Percentiles rank a stretch among this genome's conserved stretches.
phyloP scores from a whole-genome alignment of 2,329 filamentous ascomycete genomes.

The Sporothrix pallida region DNA sequence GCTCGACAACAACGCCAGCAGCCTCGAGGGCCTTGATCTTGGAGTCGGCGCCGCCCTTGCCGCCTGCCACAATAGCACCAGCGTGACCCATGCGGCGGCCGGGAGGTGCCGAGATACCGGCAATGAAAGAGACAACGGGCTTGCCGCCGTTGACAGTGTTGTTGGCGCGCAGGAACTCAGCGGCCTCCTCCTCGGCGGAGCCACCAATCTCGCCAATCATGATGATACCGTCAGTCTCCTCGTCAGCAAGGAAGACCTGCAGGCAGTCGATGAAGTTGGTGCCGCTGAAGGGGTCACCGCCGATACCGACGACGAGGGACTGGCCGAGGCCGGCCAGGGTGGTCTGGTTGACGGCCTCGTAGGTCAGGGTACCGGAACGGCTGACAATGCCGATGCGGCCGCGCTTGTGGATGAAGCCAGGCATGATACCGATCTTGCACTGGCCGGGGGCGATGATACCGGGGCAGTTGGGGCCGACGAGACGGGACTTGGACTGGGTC shows the following conservation, averaged over 20 bases:
- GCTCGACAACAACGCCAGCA: conserved; percentile 94
- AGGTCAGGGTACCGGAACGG: conserved; percentile 95
- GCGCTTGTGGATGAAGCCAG: conserved; percentile 99
- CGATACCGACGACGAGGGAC: conserved; percentile 97
- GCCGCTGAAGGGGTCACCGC: conserved; percentile 96
- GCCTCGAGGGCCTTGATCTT: conserved; percentile 95
- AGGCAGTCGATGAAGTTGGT: conserved; percentile 99
- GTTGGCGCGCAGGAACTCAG: conserved; percentile 90
- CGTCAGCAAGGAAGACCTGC: conserved; percentile 92
- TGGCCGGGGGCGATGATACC: conserved; percentile 93
- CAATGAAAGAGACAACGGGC: conserved; percentile 97
- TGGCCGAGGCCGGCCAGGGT: conserved; percentile 96
- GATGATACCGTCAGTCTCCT: conserved; percentile 98
- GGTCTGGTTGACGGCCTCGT: conserved; percentile 99
- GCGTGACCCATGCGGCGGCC: conserved; percentile 98
- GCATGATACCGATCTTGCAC: conserved; percentile 99
- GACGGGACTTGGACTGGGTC: conserved; percentile 93
- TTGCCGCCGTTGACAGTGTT: conserved; percentile 86
- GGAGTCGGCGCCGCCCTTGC: conserved; percentile 96
- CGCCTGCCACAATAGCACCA: conserved; percentile 95
- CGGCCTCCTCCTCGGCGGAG: conserved; percentile 95
- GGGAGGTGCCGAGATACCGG: conserved; percentile 95
- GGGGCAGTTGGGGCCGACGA: conserved; percentile 97
- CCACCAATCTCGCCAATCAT: conserved; percentile 99
- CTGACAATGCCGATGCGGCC: conserved; percentile 98